These are phyloP conservation scores for Penicillium taxi DNA, from an alignment of 495 filamentous ascomycete species.

Conservation along the genomic window DNA sequence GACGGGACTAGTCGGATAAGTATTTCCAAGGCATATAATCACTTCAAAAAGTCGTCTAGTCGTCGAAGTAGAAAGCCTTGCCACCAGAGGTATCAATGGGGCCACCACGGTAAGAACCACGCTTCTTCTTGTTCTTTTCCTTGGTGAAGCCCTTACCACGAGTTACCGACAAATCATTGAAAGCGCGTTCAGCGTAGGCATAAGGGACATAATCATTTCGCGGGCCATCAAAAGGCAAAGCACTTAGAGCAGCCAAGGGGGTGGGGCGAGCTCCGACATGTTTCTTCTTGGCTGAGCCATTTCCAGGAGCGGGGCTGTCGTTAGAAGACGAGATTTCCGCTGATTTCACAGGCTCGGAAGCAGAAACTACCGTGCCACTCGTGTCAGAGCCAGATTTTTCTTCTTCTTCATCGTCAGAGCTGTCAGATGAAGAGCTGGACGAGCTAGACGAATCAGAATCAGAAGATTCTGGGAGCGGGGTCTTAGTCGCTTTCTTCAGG, in stretches of 20 bases:
- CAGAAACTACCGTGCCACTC: slow-evolving; percentile 28
- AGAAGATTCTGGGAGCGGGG: slow-evolving; percentile 42
- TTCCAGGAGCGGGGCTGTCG: slow-evolving; percentile 38
- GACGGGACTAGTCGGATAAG: too few relatives aligned
- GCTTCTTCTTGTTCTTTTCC: slow-evolving; percentile 95
- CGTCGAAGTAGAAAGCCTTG: slow-evolving; percentile 80
- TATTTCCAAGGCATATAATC: too few relatives aligned
- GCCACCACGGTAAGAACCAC: slow-evolving; percentile 81
- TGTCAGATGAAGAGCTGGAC: slow-evolving; percentile 19
- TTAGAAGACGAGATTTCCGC: slow-evolving; percentile 26
- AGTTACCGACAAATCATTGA: slow-evolving; percentile 78
- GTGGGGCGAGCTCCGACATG: slow-evolving; percentile 39
- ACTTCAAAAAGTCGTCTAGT: slow-evolving; percentile 47
- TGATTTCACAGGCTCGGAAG: slow-evolving; percentile 17
- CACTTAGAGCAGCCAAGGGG: slow-evolving; percentile 41
- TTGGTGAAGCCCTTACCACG: slow-evolving; percentile 98
- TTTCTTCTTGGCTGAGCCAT: slow-evolving; percentile 45
- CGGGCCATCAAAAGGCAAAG: slow-evolving; percentile 36
- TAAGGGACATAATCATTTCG: slow-evolving; percentile 71
- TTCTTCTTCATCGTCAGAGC: slow-evolving; percentile 19
- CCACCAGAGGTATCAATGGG: slow-evolving; percentile 62
- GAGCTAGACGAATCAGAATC: slow-evolving; percentile 21
- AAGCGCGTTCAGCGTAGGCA: slow-evolving; percentile 82
- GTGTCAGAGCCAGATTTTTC: slow-evolving; percentile 19
- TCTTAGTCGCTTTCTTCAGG: slow-evolving; percentile 45